Evolutionary conservation across 2,329 filamentous ascomycete genomes (phyloP), one percentile per base, ranked within the genome.

Genomic region (Tolypocladium paradoxum): DNA sequence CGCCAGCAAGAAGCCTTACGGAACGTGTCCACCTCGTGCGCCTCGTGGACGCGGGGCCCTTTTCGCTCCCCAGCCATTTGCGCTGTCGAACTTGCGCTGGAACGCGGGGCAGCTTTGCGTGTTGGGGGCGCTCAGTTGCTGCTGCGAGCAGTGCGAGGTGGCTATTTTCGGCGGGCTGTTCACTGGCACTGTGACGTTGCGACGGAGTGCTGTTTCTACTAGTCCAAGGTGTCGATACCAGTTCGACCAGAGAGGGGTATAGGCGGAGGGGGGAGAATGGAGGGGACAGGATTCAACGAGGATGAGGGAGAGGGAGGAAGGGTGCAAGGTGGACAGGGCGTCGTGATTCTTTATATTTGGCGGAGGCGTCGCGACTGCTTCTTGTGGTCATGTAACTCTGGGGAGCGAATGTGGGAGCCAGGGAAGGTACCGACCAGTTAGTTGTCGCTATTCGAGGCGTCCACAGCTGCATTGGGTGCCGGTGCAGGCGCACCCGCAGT

Each of bases 1-100:
- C 14, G 43, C 2, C 2, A 11, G 24, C n/a, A 29, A 22, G 27
- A 6, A 53, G 52, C 51, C 81, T 77, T 72, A 85, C 82, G 80
- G 65, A 75, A 89, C 22, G 86, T 90, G 70, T 88, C 84, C 61
- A 90, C 85, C 65, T 84, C 73, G 70, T 90, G 86, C 64, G 87
- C 85, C 76, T 90, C 87, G 56, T 78, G 76, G 63, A 90, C 86
- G 63, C 84, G 48, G 78, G 79, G 61, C 62, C 65, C 68, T 75
- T 61, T 61, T 58, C 68, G 60, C 54, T 70, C 68, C 57, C 64
- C 71, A 64, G 72, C 72, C 77, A 81, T 80, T 31, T 56, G 57
- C 63, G 62, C 54, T 59, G 56, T 53, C 31, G 38, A 52, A 27
- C 36, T 35, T 27, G 31, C 22, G 36, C 36, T 46, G 33, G 31